Evolutionary conservation across 2,329 filamentous ascomycete species (phyloP), one percentile per base, ranked within the genome.

Genomic region (Aspergillus cejpii): DNA sequence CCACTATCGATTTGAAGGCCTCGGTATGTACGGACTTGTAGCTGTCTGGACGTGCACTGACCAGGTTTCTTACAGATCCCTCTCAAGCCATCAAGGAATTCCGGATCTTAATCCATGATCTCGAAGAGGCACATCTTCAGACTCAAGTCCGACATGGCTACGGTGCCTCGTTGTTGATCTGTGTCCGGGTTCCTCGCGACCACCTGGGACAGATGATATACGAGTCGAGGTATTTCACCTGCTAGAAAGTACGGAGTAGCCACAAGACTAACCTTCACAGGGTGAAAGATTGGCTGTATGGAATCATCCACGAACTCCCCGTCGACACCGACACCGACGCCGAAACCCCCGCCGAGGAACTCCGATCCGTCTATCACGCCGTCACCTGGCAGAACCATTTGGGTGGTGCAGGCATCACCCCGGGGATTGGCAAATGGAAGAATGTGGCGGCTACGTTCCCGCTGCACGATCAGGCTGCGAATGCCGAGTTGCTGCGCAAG

Each of bases 271-370:
- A 52, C 14, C n/a, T 6, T 2, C 39, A 6, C 46, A 85, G 92
- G 52, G 83, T 96, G 14, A 86, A 89, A 62, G 92, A 97, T 69
- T 98, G 90, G 88, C 80, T 97, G 26, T 85, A 92, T 63, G 89
- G 90, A 41, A 84, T 96, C 43, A 83, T 88, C 51, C 78, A 85
- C 39, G 78, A 80, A 15, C 82, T 88, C 27, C 91, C 91, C 0
- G 78, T 81, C 44, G 83, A 81, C 60, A 82, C 94, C 54, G 80
- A 87, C 38, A 74, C 80, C 47, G 84, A 94, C 54, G 85, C 89
- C 1, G 76, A 96, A 45, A 87, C 84, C 29, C 87, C 94, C 61
- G 87, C 91, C 17, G 92, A 98, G 71, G 79, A 90, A 37, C 78
- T 95, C 36, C 82, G 92, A 26, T 81, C 94, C 37, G 85, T 95